Evolutionary conservation across 2,329 filamentous ascomycete genomes (phyloP), one percentile per base, ranked within the genome.

Genomic region (Elsinoe arachidis): DNA sequence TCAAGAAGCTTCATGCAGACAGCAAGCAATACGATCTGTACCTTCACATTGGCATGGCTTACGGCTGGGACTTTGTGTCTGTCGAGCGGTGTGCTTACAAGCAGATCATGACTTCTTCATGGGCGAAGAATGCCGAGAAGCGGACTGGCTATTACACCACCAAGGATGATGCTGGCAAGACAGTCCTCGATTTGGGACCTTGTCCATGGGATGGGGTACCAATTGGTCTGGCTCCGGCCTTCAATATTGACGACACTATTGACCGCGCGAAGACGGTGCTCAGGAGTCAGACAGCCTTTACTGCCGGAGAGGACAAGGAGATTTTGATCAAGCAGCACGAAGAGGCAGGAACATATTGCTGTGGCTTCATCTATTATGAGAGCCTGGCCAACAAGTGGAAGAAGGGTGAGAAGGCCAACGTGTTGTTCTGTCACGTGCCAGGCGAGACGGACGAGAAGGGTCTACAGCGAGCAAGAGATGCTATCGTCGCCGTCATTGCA

Each of bases 351-450:
- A 41, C 41, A 17, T 60, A 58, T 55, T 56, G 59, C 23, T 60
- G 59, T 43, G 59, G 59, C 7, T 60, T 58, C 46, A 58, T 58
- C 23, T 60, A 58, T 14, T 60, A 60, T 41, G 59, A 60, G 56
- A 56, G 52, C 37, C 23, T 60, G 56, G 59, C 59, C 2, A 55
- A 58, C 21, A 54, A 46, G 47, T 39, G 19, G 17, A 52, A 21
- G 15, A 58, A 58, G 34, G 17, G 21, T 6, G 23, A 37, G 19
- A 41, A 41, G 23, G 49, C 55, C 26, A 55, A 60, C 21, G 56
- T 60, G 2, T 30, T 60, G 33, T 60, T 60, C 44, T 58, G 55
- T 34, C 59, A 60, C 26, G 59, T 60, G 11, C 59, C 59, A 6
- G 52, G 55, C 26, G 56, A 58, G 19, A 47, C 53, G 15, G 59